Evolutionary conservation across 805 yeast species (phyloP).

Genomic region (Yueomyces sinensis): DNA sequence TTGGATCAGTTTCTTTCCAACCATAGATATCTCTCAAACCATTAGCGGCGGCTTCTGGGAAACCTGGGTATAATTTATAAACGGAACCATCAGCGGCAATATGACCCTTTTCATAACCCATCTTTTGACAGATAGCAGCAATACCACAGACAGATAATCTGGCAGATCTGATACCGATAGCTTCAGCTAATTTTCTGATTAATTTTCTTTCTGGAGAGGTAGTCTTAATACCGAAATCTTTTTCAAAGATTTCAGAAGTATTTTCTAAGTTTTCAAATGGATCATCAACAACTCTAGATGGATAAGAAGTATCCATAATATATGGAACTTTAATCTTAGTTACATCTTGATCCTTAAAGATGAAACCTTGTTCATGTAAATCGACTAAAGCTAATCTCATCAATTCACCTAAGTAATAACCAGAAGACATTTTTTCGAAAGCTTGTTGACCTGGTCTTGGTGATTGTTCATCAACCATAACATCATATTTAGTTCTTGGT

Average conservation of each 20-base stretch:
- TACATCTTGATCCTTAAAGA: conserved; percentile 60
- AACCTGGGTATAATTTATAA: conserved; percentile 81
- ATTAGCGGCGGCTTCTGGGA: conserved; percentile 75
- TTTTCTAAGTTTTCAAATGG: conserved; percentile 70
- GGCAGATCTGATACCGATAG: conserved; percentile 83
- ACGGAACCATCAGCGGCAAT: conserved; percentile 98
- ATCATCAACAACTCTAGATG: conserved; percentile 78
- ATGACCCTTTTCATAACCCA: conserved; percentile 61
- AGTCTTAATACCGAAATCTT: conserved; percentile 45
- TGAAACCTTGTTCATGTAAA: conserved; percentile 43
- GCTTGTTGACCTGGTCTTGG: conserved; percentile 95
- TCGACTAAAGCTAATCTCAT: conserved; percentile 70
- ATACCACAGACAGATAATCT: conserved; percentile 88
- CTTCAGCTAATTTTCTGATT: conserved; percentile 67
- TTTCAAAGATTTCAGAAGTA: conserved; percentile 49
- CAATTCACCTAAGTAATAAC: conserved; percentile 87
- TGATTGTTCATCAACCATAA: conserved; percentile 63
- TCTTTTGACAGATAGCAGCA: conserved; percentile 84
- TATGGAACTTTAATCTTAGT: conserved; percentile 46
- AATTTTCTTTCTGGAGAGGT: conserved; percentile 71
- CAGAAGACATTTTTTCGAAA: conserved; percentile 94
- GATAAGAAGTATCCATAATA: conserved; percentile 77
- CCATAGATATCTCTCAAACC: conserved; percentile 81
- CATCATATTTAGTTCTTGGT: conserved; percentile 83
- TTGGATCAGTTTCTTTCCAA: conserved; percentile 40